A percentile compares a stretch with the other conserved stretches of the same genome.
These are phyloP conservation scores for Ilyonectria destructans DNA, from an alignment of 2,329 filamentous ascomycete species.

Conservation along the genomic window DNA sequence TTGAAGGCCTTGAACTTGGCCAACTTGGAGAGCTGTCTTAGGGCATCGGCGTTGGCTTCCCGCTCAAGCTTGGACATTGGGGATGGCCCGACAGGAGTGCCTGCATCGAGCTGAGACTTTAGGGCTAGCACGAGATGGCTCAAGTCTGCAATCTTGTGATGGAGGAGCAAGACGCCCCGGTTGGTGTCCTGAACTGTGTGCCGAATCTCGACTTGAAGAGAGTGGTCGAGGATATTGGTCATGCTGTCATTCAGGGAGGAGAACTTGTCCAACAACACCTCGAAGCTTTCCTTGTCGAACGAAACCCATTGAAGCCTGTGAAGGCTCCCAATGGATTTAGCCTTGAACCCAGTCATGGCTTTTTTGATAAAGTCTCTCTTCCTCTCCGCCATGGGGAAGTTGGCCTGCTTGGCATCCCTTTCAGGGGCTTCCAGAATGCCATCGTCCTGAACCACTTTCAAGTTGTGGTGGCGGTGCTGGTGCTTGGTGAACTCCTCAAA, in stretches of 20 bases:
- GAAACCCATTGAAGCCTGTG: conserved; percentile 62
- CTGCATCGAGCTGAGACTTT: conserved; percentile 60
- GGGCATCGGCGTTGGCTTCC: conserved; percentile 58
- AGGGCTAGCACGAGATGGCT: conserved; percentile 64
- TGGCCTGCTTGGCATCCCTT: conserved; percentile 62
- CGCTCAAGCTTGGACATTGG: conserved; percentile 55
- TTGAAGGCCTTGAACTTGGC: conserved; percentile 70
- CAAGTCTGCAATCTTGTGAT: conserved; percentile 63
- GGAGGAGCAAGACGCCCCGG: conserved; percentile 62
- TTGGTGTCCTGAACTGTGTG: conserved; percentile 66
- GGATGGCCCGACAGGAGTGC: conserved; percentile 42
- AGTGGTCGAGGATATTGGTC: conserved; percentile 64
- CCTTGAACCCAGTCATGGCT: conserved; percentile 58
- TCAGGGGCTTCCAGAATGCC: conserved; percentile 57
- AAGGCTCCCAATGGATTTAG: conserved; percentile 55
- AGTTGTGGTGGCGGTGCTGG: conserved; percentile 58
- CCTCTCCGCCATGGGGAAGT: conserved; percentile 61
- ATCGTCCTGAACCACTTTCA: conserved; percentile 55
- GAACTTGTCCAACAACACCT: conserved; percentile 61
- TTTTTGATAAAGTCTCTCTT: conserved; percentile 62
- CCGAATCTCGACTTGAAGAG: conserved; percentile 64
- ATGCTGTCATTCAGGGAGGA: conserved; percentile 64
- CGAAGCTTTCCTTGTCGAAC: conserved; percentile 64
- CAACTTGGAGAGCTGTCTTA: conserved; percentile 60
- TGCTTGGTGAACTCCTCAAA: conserved; percentile 64